These are phyloP conservation scores for Niveomyces coronatus DNA, from an alignment of 2,329 filamentous ascomycete species.

Conservation along the genomic window DNA sequence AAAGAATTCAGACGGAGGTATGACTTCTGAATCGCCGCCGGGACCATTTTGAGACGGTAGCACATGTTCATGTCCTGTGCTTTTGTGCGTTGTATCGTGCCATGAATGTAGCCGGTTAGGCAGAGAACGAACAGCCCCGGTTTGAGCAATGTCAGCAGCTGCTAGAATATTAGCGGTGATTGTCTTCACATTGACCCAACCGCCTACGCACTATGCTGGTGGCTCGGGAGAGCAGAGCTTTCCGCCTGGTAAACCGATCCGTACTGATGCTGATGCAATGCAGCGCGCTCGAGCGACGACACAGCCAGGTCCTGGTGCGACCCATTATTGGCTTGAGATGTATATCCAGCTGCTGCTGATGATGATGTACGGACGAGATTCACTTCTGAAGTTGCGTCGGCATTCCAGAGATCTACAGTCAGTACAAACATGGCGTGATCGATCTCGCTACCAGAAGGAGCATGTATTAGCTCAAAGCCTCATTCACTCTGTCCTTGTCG, in stretches of 20 bases:
- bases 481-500: too few relatives aligned
- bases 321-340: background rate
- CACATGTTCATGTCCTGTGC: too few relatives aligned
- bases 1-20: constrained; percentile 14
- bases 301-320: background rate
- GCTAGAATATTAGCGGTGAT: too few relatives aligned
- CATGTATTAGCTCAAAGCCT: constrained; percentile 16
- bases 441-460: constrained; percentile 22
- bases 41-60: constrained; percentile 19
- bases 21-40: constrained; percentile 10
- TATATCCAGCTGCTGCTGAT: background rate
- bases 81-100: constrained; percentile 26
- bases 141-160: too few relatives aligned
- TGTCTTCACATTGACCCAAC: too few relatives aligned
- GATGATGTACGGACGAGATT: constrained; percentile 50
- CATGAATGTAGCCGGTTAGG: too few relatives aligned
- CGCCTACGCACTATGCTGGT: too few relatives aligned
- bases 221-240: too few relatives aligned
- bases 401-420: constrained; percentile 59
- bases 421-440: constrained; percentile 39
- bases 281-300: background rate
- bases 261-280: too few relatives aligned
- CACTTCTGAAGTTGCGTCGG: constrained; percentile 53
- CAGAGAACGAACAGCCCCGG: too few relatives aligned
- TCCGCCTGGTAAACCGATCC: too few relatives aligned